Evolutionary conservation across 164 flowering plant genomes (phyloP), one percentile per base, ranked within the genome.

Genomic region (Magnolia sinica): DNA sequence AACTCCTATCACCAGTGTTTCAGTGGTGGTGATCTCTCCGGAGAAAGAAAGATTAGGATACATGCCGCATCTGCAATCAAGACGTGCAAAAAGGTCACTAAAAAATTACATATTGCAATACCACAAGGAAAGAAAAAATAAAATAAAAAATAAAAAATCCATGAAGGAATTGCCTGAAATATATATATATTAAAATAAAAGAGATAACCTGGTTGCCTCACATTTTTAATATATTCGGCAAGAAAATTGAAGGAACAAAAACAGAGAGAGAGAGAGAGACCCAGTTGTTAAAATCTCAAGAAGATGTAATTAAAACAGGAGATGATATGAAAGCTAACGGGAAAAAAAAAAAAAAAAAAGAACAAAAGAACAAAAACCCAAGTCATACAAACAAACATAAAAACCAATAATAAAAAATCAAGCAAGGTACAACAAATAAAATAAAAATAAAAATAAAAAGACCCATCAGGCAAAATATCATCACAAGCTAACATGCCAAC

Each of bases 1-100:
- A 61, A 83, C 77, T 4, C 87, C 88, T 7, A 79, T 61, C 52
- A 85, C 64, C 50, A 78, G 27, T 77, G 83, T 74, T 77, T 75
- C 81, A 8, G 74, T 58, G 69, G 72, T 76, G 73, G 73, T 66
- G 50, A 52, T 80, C 73, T 77, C 84, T 50, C 77, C 82, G 1
- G 66, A 75, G 73, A 65, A 73, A 20, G 64, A 20, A 64, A 87
- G n/a, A 65, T 83, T 86, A 1, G 87, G 82, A 80, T 77, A 78
- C 88, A 82, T 87, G 73, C 78, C 80, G 83, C 89, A 87, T 52
- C 89, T 87, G 81, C 76, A 72, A 24, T 4, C 11, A 66, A 37
- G 2, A 37, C 4, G 7, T 7, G 45, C 45, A 37, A 37, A 37
- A 37, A 37, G 45, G 45, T 37, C 45, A 37, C 4, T 37, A 37